Evolutionary conservation across 2,329 filamentous ascomycete genomes (phyloP), one percentile per base, ranked within the genome.

Genomic region (Nannizzia gypsea): DNA sequence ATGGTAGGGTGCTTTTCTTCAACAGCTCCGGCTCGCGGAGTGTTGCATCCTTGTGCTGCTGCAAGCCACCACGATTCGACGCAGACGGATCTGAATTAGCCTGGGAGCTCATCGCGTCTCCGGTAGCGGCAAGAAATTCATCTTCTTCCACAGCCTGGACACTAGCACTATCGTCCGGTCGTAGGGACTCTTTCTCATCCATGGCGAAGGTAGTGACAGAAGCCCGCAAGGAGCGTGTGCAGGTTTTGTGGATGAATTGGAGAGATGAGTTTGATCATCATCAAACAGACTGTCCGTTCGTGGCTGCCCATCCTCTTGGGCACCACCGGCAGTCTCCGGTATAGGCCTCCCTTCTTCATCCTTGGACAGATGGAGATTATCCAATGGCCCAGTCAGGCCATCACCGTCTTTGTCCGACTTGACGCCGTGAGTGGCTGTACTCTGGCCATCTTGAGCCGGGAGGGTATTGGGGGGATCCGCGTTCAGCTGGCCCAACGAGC

Each of bases 181-280:
- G 86, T 59, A 96, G 80, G 4, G 91, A 96, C 71, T 96, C 92
- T 72, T 96, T 96, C 73, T 97, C 92, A 68, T 97, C 92, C 70
- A 96, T 78, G n/a, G 89, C 90, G 74, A 96, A 96, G 0, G 92
- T 96, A 3, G 90, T 95, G 15, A 89, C 90, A 26, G 92, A 97
- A 3, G 90, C 90, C 67, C n/a, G n/a, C n/a, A n/a, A n/a, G n/a
- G n/a, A n/a, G n/a, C n/a, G n/a, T n/a, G 95, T 89, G 71, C 91
- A 57, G 89, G 89, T 73, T 96, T 96, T 2, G 86, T 90, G 42
- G 83, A 85, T 52, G 79, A 81, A 64, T 76, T 81, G 15, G 82
- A 84, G 15, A 78, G 67, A 62, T 78, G 76, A 8, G 77, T 78
- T 57, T 74, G 75, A 61, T 78, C 76, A 67, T 78, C 77, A 63